Base-by-base conservation (phyloP, 2,329 filamentous ascomycete genomes). In the Colletotrichum chlorophyti region DNA sequence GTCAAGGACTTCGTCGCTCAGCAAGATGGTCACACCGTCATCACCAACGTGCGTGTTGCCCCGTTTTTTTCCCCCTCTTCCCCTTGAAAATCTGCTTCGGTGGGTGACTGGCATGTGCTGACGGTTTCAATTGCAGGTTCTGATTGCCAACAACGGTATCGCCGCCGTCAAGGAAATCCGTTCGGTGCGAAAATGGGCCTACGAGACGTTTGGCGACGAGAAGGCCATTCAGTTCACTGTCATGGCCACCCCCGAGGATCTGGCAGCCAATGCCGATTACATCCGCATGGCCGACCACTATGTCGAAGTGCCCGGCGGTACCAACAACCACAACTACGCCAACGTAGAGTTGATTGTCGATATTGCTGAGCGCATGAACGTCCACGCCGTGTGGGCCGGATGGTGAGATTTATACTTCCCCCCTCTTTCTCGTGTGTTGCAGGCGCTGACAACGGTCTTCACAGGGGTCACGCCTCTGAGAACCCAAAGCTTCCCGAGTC, bases 301-400 rank as follows among this genome's bases (percentile, higher is more conserved):
- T 76, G 95, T 99, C 68, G 95, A 99, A 80, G 94, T 99, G 62
- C 95, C 95, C 29, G 95, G 95, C 71, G 95, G 95, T 72, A 99
- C 95, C 63, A 99, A 99, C 82, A 99, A 99, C 85, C 97, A 99
- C 88, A 99, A 99, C 79, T 99, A 99, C 78, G 95, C 95, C 79
- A 99, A 99, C 74, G 95, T 99, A 60, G 95, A 99, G 81, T 84
- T 99, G 73, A 99, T 99, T 76, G 95, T 99, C 65, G 95, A 99
- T 80, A 88, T 99, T 73, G 95, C 95, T 23, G 95, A 99, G 83
- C 92, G 95, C 63, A 98, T 97, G 93, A 87, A 94, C 69, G 95
- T 99, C 61, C 95, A 99, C 72, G 95, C 95, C 59, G 95, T 99
- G 14, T 99, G 95, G 95, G 95, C 95, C 68, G 95, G 95, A 83